Conservation (phyloP, 345 rosid species). For the Brassica rapa region DNA sequence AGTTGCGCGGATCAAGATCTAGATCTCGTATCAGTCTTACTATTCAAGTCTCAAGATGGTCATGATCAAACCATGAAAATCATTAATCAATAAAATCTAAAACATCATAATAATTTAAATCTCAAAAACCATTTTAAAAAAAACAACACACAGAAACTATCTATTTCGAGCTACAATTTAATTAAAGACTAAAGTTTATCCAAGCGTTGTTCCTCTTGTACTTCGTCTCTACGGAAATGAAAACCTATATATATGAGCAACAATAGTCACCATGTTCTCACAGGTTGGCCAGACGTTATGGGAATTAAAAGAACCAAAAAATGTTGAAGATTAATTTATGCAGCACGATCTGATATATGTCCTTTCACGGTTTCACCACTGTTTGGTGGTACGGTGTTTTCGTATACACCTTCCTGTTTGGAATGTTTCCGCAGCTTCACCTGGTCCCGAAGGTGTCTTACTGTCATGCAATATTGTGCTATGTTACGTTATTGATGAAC, state of each 20-base stretch:
- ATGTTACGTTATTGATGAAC: not conserved
- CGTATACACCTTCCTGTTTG: not conserved
- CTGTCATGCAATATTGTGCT: not conserved
- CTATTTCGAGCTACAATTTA: not conserved
- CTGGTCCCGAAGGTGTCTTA: not conserved
- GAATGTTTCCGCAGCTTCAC: not conserved
- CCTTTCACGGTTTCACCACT: not conserved
- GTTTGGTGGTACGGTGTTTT: constrained; percentile 7
- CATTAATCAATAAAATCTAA: not conserved
- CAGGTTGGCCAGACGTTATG: not conserved
- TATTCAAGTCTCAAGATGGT: not conserved
- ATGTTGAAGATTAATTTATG: not conserved
- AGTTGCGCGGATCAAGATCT: no score
- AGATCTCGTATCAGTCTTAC: not conserved
- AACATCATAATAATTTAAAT: not conserved
- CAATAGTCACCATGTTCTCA: not conserved
- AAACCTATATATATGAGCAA: not conserved
- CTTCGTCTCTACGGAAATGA: not conserved
- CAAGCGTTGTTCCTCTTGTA: not conserved
- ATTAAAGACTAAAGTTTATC: not conserved
- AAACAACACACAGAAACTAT: not conserved
- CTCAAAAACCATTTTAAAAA: not conserved
- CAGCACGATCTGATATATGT: not conserved
- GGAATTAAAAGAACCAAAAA: not conserved
- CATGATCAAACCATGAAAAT: not conserved